Base-by-base conservation (phyloP, 495 filamentous ascomycete species). In the Talaromyces proteolyticus region DNA sequence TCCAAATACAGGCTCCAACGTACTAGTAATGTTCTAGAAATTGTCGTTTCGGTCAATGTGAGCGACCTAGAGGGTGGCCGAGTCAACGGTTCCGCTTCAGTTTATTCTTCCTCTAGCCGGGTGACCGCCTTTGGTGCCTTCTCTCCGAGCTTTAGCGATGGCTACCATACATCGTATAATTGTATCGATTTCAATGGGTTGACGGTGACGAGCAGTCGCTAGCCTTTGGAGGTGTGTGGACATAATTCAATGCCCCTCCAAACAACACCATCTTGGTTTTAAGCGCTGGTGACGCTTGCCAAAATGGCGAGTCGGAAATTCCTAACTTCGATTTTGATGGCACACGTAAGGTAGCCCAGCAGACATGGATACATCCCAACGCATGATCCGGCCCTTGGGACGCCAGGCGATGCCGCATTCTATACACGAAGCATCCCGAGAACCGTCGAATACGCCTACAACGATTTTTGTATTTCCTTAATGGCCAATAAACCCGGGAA, bases 361-460 rank as follows among this genome's bases (percentile, higher is more conserved):
- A 62, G 29, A 73, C 73, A 6, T 90, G 86, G 79, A 16, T 89
- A 87, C 56, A 86, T 89, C 39, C 84, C 84, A 0, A 76, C 75
- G 2, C 69, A 86, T 43, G 84, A 89, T 56, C 80, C 78, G 29
- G 85, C 88, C 61, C 74, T 77, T 39, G 73, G 78, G 19, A 84
- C 84, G 3, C 76, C 79, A 29, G 86, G 86, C 0, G n/a, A n/a
- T n/a, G n/a, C n/a, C n/a, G n/a, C n/a, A n/a, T 79, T 81, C 4
- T 78, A 85, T 60, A 89, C 86, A 1, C 73, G 87, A 18, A 83
- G 77, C 57, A 73, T 91, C 20, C 86, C 82, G 0, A 68, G 86
- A 6, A 89, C 86, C 0, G 73, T 89, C 0, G 87, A 89, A 57
- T 89, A 91, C 63, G 76, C 80, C 5, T 89, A 89, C 59, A 82